Evolutionary conservation across 2,329 filamentous ascomycete genomes (phyloP).

Genomic region (Helminthosporium solani): DNA sequence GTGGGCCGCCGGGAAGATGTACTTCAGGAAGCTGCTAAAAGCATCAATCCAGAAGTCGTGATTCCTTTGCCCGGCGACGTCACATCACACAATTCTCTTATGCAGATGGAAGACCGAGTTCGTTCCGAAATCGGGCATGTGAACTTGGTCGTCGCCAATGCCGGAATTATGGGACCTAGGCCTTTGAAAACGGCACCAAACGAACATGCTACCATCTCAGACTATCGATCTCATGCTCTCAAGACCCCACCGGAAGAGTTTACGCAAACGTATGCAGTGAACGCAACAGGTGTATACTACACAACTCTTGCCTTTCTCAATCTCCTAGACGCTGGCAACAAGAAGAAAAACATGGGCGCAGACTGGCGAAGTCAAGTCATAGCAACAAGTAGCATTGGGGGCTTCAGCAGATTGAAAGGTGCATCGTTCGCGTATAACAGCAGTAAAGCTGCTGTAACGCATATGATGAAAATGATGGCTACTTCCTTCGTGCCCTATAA

Average conservation of each 20-base stretch:
- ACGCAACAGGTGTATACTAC: constrained; percentile 44
- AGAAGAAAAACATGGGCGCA: constrained; percentile 10
- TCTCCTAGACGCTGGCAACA: constrained; percentile 46
- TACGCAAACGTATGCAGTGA: constrained; percentile 43
- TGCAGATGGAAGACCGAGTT: constrained; percentile 13
- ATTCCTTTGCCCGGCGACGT: constrained; percentile 23
- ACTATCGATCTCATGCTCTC: constrained; percentile 21
- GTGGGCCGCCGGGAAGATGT: constrained; percentile 18
- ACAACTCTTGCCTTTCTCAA: constrained; percentile 45
- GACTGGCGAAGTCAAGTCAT: constrained; percentile 21
- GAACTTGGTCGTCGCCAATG: constrained; percentile 27
- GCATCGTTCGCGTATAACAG: constrained; percentile 24
- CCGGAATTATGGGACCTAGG: constrained; percentile 22
- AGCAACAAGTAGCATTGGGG: constrained; percentile 20
- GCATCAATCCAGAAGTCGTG: constrained; percentile 15
- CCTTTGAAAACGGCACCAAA: constrained; percentile 16
- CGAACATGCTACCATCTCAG: constrained; percentile 12
- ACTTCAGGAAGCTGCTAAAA: constrained; percentile 12
- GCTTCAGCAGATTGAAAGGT: constrained; percentile 15
- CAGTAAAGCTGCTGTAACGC: constrained; percentile 50
- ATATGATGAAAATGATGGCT: constrained; percentile 53
- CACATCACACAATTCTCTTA: constrained; percentile 15
- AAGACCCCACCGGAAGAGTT: constrained; percentile 26
- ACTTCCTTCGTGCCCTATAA: constrained; percentile 44
- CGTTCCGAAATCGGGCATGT: constrained; percentile 15